Evolutionary conservation across 345 rosid genomes (phyloP), one percentile per base, ranked within the genome.

Genomic region (Camelina hispida): DNA sequence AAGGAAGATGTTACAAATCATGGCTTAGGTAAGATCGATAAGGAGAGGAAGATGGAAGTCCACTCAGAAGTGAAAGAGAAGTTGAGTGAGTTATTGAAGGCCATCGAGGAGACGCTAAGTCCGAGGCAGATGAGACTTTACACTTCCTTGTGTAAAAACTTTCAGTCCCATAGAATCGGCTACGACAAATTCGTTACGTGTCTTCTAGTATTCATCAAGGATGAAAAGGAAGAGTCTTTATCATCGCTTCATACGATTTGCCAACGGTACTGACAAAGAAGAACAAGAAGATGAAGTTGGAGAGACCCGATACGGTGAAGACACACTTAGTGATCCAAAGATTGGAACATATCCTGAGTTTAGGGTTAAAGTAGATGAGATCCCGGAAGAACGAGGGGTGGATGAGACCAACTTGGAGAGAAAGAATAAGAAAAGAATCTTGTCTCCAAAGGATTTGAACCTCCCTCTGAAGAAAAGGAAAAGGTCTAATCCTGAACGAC

Each of bases 341-440:
- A 50, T 30, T 64, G 42, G 69, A 46, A 52, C 55, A 25, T 23
- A 34, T 64, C 23, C 13, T 46, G 18, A 35, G 2, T 22, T 16
- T 68, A 68, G 62, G 42, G 42, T n/a, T 54, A 16, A 63, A 44
- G 15, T 23, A 15, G 22, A 18, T 60, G 20, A 47, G 8, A n/a
- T 28, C 30, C 30, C 30, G 30, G 4, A 28, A 28, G 30, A 28
- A 28, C 30, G 30, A 28, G 30, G 30, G 30, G 0, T 4, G 30
- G 30, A 28, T 28, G 30, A 47, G 50, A 46, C 1, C 7, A 46
- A 14, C 6, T 15, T 46, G 50, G 17, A 46, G 50, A 8, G 16
- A 15, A 46, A 47, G 22, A 47, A 16, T n/a, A 47, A n/a, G 52
- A 47, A n/a, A 16, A 1, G 9, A 47, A 7, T 47, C 20, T 47